Base-by-base conservation (phyloP, 495 filamentous ascomycete genomes). In the Aspergillus leporis region DNA sequence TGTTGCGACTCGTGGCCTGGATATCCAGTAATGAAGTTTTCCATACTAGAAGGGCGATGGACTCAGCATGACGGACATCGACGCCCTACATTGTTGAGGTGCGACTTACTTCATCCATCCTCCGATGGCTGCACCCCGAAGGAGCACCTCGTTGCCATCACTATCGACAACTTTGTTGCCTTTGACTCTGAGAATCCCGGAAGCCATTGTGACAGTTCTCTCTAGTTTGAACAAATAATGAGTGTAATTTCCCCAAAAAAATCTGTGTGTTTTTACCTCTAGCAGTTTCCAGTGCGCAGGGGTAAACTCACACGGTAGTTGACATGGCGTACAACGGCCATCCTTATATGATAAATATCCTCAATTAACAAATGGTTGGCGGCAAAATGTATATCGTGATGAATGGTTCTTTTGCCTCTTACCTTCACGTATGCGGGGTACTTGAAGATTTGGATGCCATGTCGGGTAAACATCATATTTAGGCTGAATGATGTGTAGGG, bases 11-110 rank as follows among this genome's bases (percentile, higher is more conserved):
- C 86, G 46, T 85, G 81, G 12, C 81, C 85, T 0, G 85, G 70
- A 56, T 82, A 88, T n/a, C 85, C 85, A 0, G 85, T 87, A 66
- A 87, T 87, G 73, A 87, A 87, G 59, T 87, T 87, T 66, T 86
- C 83, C 84, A 87, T 86, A 59, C 81, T 84, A 19, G 22, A 25
- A 51, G 4, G 16, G 51, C 59, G 57, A 41, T 63, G 3, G 43
- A 23, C 50, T 53, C 12, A 41, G 32, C 7, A 51, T 53, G 16
- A 36, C 14, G 13, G 23, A 56, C 9, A 18, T 8, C 21, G 45
- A 22, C 16, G 7, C 25, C 34, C 32, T 0, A 9, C 5, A 45
- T 56, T 23, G 4, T 31, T 7, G 22, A n/a, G 14, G 32, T 9
- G 45, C 7, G 7, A 53, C 66, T 28, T 64, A 74, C 70, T 77